A percentile compares a stretch with the other conserved stretches of the same genome.
Evolutionary conservation across 805 yeast genomes (phyloP).

Genomic region (Saturnispora sekii): DNA sequence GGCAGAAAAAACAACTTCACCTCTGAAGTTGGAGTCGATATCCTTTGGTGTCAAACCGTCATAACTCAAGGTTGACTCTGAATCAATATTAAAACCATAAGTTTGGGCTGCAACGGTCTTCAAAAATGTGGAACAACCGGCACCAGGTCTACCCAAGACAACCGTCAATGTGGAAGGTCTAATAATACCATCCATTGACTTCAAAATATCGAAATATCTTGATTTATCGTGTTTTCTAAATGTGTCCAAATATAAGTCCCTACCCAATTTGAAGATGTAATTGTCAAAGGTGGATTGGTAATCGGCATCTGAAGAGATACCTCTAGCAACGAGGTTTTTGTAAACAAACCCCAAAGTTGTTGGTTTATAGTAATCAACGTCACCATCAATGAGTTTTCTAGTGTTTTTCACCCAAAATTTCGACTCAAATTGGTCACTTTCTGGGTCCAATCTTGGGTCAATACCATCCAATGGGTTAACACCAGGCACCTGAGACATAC

Average conservation of each 20-base stretch:
- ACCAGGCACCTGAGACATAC: slow-evolving; percentile 47
- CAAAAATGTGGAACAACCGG: slow-evolving; percentile 65
- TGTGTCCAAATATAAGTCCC: slow-evolving; percentile 20
- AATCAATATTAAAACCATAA: slow-evolving; percentile 45
- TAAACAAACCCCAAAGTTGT: slow-evolving; percentile 51
- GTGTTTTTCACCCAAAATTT: slow-evolving; percentile 61
- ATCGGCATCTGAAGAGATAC: slow-evolving; percentile 59
- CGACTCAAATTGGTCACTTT: slow-evolving; percentile 46
- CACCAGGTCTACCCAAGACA: slow-evolving; percentile 74
- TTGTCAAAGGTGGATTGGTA: slow-evolving; percentile 53
- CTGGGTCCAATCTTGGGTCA: slow-evolving; percentile 47
- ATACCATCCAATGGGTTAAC: slow-evolving; percentile 27
- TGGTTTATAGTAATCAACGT: slow-evolving; percentile 56
- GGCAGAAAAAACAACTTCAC: slow-evolving; percentile 63
- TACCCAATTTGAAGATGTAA: slow-evolving; percentile 27
- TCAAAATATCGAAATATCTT: slow-evolving; percentile 42
- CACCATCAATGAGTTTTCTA: slow-evolving; percentile 40
- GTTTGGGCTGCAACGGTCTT: slow-evolving; percentile 52
- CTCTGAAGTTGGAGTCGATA: slow-evolving; percentile 44
- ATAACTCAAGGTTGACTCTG: slow-evolving; percentile 38
- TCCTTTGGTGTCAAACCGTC: slow-evolving; percentile 47
- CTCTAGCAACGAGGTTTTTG: slow-evolving; percentile 49
- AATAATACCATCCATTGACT: slow-evolving; percentile 56
- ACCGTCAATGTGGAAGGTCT: slow-evolving; percentile 58
- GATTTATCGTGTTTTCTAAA: slow-evolving; percentile 23